These are phyloP conservation scores for Phaeoacremonium minimum DNA, from an alignment of 2,329 filamentous ascomycete species.

Conservation along the genomic window DNA sequence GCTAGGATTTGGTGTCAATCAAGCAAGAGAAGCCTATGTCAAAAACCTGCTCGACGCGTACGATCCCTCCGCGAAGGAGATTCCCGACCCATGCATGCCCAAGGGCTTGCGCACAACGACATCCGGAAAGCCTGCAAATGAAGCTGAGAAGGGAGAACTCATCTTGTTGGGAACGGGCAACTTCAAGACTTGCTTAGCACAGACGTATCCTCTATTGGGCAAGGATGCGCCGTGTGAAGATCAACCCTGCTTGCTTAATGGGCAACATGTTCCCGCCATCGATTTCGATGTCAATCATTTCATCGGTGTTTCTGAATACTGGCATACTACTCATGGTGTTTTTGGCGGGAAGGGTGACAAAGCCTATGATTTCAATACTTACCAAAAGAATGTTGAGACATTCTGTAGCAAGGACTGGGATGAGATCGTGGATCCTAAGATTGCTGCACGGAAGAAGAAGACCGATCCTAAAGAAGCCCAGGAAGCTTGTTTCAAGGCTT, in stretches of 20 bases:
- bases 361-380: constrained; percentile 85
- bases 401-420: constrained; percentile 86
- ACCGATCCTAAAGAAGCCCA: constrained; percentile 75
- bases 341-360: constrained; percentile 77
- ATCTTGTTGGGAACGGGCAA: constrained; percentile 77
- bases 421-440: constrained; percentile 58
- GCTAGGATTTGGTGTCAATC: constrained; percentile 95
- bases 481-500: constrained; percentile 95
- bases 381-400: constrained; percentile 76
- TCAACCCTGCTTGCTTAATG: constrained; percentile 82
- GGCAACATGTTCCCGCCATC: constrained; percentile 88
- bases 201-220: constrained; percentile 80
- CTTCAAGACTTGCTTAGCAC: constrained; percentile 78
- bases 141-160: constrained; percentile 29
- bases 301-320: constrained; percentile 95
- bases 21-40: constrained; percentile 84
- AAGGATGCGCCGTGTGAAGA: constrained; percentile 84
- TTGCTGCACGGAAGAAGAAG: constrained; percentile 64
- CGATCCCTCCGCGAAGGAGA: constrained; percentile 53
- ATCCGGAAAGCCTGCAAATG: constrained; percentile 56
- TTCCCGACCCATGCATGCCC: constrained; percentile 90
- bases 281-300: constrained; percentile 98
- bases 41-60: constrained; percentile 67
- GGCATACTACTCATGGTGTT: constrained; percentile 96
- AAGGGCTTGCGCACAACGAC: constrained; percentile 68